Base-by-base conservation (phyloP, 2,329 filamentous ascomycete genomes). In the Pyrenophora seminiperda region DNA sequence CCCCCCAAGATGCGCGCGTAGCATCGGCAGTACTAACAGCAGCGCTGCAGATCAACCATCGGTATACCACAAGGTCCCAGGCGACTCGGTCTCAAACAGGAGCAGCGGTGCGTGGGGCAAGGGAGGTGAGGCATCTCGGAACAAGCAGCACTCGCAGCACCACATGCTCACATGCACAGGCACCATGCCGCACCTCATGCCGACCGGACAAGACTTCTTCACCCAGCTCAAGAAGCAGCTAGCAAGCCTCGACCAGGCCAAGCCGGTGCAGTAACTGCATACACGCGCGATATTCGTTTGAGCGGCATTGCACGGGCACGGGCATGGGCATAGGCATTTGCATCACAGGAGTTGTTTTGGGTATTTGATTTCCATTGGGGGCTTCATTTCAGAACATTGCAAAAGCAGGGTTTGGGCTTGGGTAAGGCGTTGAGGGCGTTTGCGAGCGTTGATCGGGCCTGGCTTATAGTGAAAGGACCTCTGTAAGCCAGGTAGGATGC, bases 151-250 rank as follows among this genome's bases (percentile, higher is more conserved):
- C n/a, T 5, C 6, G 14, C 18, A 15, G 20, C 11, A 17, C 9
- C 15, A 10, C n/a, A 15, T 39, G 47, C 41, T 66, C 53, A 68
- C 58, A 39, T 19, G 13, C 39, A 29, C 58, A 73, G 70, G 69
- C 41, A 70, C 64, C 48, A 71, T 69, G 63, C 59, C 67, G 24
- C 68, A 74, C 53, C 61, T 71, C n/a, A 76, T 77, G 75, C 74
- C 75, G 13, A 74, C 68, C 29, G 73, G 73, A 22, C 74, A 77
- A 55, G 69, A 74, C 52, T 78, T 79, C 65, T 76, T 76, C 61
- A 70, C 67, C 15, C 72, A 76, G 49, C 68, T 79, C 39, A 74
- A 74, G 58, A 78, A 78, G 72, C 75, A 77, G 63, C 62, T 78
- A 18, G 67, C 65, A 7, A 66, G 58, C 24, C 60, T 77, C 41